Conservation (phyloP, 208 protist species). For the Wallacemonas sp. region DNA sequence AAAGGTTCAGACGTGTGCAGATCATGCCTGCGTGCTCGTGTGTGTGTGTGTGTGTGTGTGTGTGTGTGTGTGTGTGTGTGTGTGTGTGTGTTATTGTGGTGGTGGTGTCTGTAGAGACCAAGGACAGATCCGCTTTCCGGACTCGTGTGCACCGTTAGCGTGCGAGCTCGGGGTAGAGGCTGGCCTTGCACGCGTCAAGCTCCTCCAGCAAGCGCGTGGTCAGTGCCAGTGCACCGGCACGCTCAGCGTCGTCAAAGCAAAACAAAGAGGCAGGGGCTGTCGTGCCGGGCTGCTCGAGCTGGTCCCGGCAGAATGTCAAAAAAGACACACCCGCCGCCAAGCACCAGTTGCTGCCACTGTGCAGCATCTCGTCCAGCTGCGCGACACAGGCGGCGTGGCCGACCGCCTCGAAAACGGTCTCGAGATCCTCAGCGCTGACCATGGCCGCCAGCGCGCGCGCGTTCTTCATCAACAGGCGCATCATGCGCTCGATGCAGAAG, state of each 20-base stretch:
- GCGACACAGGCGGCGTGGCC: slow-evolving; percentile 35
- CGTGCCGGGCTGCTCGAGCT: neutral
- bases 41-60: no score
- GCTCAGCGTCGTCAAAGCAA: neutral
- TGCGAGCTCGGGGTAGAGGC: slow-evolving; percentile 13
- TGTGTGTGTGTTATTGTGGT: no score
- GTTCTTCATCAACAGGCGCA: slow-evolving; percentile 48
- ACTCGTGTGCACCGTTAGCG: no score
- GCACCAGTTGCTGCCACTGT: slow-evolving; percentile 69
- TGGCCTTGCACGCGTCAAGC: neutral
- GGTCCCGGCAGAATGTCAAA: slow-evolving; percentile 30
- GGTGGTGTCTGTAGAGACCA: no score
- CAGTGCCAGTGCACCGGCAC: slow-evolving; percentile 1
- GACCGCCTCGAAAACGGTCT: slow-evolving; percentile 38
- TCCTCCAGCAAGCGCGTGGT: neutral
- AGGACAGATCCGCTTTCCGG: no score
- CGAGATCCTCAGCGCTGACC: slow-evolving; percentile 44
- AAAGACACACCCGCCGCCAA: slow-evolving; percentile 51
- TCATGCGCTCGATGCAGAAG: slow-evolving; percentile 66
- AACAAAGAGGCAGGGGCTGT: neutral
- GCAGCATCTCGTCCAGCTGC: slow-evolving; percentile 60
- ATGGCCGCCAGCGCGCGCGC: slow-evolving; percentile 33
- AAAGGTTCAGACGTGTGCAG: no score
- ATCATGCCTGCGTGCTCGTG: no score
- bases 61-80: no score